Conservation (phyloP, 805 yeast species). For the Sungouiella blattae region DNA sequence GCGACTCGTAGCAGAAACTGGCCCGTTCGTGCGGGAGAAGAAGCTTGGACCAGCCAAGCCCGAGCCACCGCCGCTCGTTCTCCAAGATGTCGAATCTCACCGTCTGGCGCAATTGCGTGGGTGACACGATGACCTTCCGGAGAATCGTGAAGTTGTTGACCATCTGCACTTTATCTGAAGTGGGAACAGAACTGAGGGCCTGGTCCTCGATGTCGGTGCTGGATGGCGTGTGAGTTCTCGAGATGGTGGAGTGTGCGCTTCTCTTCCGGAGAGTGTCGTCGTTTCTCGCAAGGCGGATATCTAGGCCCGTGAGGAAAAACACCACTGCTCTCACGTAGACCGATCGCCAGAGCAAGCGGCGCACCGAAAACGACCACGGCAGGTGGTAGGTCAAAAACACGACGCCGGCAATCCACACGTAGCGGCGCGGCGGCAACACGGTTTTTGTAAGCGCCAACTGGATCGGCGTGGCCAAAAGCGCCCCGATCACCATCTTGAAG, state of each 20-base stretch:
- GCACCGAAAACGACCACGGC: conserved; percentile 43
- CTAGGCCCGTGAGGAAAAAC: conserved; percentile 41
- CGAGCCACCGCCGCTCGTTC: conserved; percentile 61
- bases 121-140: conserved; percentile 33
- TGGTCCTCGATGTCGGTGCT: conserved; percentile 5
- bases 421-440: conserved; percentile 30
- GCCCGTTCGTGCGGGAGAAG: conserved; percentile 52
- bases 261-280: conserved; percentile 4
- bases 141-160: conserved; percentile 37
- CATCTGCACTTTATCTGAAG: conserved; percentile 16
- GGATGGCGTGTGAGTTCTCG: conserved; percentile 11
- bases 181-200: not conserved
- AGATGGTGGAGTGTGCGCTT: conserved; percentile 11
- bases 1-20: conserved; percentile 42
- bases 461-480: conserved; percentile 40
- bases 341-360: conserved; percentile 51
- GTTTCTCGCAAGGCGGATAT: conserved; percentile 15
- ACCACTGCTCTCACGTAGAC: conserved; percentile 37
- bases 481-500: conserved; percentile 26
- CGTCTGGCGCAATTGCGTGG: conserved; percentile 44
- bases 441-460: conserved; percentile 35
- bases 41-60: conserved; percentile 54
- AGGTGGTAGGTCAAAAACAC: conserved; percentile 43
- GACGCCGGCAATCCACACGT: conserved; percentile 35
- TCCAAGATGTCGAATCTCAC: conserved; percentile 51